Conservation (phyloP, 2,329 filamentous ascomycete genomes). For the Colletotrichum higginsianum region DNA sequence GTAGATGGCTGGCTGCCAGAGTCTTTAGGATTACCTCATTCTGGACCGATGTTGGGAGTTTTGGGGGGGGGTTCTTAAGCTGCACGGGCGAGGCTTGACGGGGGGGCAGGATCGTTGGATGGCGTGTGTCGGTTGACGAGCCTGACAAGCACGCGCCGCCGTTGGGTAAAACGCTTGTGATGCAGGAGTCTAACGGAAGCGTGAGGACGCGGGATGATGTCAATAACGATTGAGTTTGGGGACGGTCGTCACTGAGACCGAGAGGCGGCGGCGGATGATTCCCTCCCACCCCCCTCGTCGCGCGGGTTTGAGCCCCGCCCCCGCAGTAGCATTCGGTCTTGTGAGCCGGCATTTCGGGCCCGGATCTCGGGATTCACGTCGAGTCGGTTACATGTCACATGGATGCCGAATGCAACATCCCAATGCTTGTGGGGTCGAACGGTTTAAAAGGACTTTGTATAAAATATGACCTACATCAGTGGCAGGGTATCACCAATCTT, state of each 20-base stretch:
- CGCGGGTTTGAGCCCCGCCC: constrained; percentile 25
- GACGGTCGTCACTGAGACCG: background rate
- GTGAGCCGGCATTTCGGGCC: constrained; percentile 36
- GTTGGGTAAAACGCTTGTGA: background rate
- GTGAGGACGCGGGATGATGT: background rate
- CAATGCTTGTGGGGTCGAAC: background rate
- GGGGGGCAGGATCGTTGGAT: constrained; percentile 3
- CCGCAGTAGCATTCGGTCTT: constrained; percentile 30
- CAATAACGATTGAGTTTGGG: constrained; percentile 14
- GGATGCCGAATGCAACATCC: background rate
- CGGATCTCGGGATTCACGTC: constrained; percentile 22
- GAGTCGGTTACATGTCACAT: background rate
- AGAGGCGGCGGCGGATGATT: background rate
- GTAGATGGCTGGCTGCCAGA: too few species aligned
- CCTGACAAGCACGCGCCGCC: background rate
- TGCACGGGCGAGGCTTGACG: background rate
- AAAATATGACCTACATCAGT: too few species aligned
- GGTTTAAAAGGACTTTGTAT: background rate
- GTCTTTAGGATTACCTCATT: constrained; percentile 26
- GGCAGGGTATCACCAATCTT: too few species aligned
- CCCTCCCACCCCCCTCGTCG: background rate
- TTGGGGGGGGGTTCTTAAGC: background rate
- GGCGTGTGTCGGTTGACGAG: constrained; percentile 4
- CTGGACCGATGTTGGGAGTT: background rate
- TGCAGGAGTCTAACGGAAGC: background rate